Conservation (phyloP, 345 rosid species). For the Populus tremula region DNA sequence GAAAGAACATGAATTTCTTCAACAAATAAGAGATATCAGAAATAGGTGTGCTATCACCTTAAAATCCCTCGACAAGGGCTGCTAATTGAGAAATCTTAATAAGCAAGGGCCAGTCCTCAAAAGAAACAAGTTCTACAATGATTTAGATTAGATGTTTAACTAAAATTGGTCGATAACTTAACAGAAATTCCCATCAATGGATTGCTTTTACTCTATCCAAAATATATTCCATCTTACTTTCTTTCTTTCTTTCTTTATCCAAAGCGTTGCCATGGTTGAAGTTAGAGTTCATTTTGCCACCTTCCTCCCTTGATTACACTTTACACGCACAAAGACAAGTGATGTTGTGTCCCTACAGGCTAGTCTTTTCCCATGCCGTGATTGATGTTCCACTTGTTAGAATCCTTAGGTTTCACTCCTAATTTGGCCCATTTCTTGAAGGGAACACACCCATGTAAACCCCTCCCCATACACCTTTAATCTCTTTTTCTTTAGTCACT, state of each 20-base stretch:
- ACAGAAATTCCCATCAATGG: neutral
- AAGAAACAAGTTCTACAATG: neutral
- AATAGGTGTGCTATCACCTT: too few relatives aligned
- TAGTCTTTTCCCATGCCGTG: slow-evolving; percentile 23
- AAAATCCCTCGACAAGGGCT: too few relatives aligned
- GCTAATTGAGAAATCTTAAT: too few relatives aligned
- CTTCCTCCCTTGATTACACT: neutral
- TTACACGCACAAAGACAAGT: too few relatives aligned
- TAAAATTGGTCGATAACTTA: neutral
- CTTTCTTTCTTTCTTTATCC: neutral
- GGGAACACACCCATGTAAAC: slow-evolving; percentile 7
- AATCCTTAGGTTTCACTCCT: neutral
- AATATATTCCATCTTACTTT: neutral
- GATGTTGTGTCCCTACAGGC: neutral
- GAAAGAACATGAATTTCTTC: too few relatives aligned
- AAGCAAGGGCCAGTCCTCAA: too few relatives aligned
- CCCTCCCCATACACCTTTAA: slow-evolving; percentile 11
- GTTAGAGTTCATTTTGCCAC: neutral
- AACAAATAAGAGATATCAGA: too few relatives aligned
- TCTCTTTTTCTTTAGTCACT: slow-evolving; percentile 16
- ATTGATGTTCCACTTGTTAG: slow-evolving; percentile 19
- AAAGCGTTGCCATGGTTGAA: neutral
- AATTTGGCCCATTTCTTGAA: slow-evolving; percentile 4
- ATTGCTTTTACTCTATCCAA: neutral
- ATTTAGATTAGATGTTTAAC: neutral